Base-by-base conservation (phyloP, 805 yeast species). In the Starmerella kuoi region DNA sequence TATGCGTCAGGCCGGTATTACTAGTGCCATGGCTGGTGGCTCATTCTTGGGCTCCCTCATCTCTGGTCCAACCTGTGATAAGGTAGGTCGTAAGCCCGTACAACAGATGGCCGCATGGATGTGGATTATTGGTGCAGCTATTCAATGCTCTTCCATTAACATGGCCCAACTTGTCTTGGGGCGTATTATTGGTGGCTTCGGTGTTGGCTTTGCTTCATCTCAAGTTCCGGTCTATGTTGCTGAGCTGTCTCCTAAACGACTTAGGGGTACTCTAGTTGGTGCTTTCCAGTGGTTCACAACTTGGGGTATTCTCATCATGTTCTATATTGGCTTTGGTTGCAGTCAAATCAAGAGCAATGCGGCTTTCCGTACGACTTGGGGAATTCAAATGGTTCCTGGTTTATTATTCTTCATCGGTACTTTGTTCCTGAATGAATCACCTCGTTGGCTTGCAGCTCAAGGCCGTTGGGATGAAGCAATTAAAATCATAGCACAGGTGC, bases 241-340 rank as follows among this genome's bases (percentile, higher is more conserved):
- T 19, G 80, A 74, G 54, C 60, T 72, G 21, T 62, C 65, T 2
- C 64, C 64, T 11, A 50, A 51, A 22, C 35, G 45, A 9, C 73
- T 77, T 37, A 70, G 93, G 62, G 93, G 91, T 52, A 74, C 85
- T 15, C 68, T 79, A 48, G 82, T 80, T 34, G 73, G 80, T 41
- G 69, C 78, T 20, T 83, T 80, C 61, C 94, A 82, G 60, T 69
- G 76, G 69, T 75, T 79, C 24, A 64, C 67, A 51, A 79, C 88
- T 6, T 68, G 81, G 66, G 93, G 93, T 45, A 66, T 82, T 33
- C 59, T 82, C 75, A 79, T 52, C 80, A 33, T 20, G 57, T 56
- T 27, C 47, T 49, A n/a, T n/a, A n/a, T n/a, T n/a, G n/a, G n/a
- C n/a, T n/a, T n/a, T n/a, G n/a, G n/a, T n/a, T n/a, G n/a, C 43